Conservation (phyloP, 805 yeast species). For the Barnettozyma populi region DNA sequence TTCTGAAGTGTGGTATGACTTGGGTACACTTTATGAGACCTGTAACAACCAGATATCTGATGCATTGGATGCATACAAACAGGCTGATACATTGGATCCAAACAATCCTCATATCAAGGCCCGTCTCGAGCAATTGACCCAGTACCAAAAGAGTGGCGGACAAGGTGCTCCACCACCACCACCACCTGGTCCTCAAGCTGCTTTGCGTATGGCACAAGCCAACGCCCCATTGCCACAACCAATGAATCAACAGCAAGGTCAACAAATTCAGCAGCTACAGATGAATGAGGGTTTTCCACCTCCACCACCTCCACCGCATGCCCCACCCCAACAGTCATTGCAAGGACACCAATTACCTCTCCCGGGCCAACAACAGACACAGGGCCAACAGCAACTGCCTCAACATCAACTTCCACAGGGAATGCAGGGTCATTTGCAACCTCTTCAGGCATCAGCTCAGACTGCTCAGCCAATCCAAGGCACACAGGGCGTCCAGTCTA, state of each 20-base stretch:
- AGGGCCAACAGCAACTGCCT: constrained; percentile 13
- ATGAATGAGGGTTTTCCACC: constrained; percentile 14
- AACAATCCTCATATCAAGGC: constrained; percentile 91
- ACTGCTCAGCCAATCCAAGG: constrained; percentile 5
- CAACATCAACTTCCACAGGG: constrained; percentile 13
- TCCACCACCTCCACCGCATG: constrained; percentile 10
- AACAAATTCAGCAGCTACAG: constrained; percentile 22
- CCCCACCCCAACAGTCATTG: constrained; percentile 2
- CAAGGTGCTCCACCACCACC: constrained; percentile 47
- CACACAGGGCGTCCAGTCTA: not conserved
- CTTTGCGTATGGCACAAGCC: constrained; percentile 52
- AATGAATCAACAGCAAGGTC: constrained; percentile 32
- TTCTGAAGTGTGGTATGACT: constrained; percentile 97
- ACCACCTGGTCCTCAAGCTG: constrained; percentile 57
- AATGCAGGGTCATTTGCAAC: constrained; percentile 18
- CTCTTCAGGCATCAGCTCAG: constrained; percentile 4
- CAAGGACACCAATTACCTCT: constrained; percentile 10
- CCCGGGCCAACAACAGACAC: constrained; percentile 8
- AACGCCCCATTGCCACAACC: constrained; percentile 41
- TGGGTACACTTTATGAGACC: constrained; percentile 94
- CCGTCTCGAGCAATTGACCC: constrained; percentile 78
- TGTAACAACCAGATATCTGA: constrained; percentile 94
- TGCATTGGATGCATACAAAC: constrained; percentile 94
- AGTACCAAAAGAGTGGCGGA: constrained; percentile 65
- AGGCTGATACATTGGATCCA: constrained; percentile 94